Percentiles rank a stretch among this genome's conserved stretches.
These are phyloP conservation scores for Scortechinia acanthostroma DNA, from an alignment of 2,329 filamentous ascomycete genomes.

Conservation along the genomic window DNA sequence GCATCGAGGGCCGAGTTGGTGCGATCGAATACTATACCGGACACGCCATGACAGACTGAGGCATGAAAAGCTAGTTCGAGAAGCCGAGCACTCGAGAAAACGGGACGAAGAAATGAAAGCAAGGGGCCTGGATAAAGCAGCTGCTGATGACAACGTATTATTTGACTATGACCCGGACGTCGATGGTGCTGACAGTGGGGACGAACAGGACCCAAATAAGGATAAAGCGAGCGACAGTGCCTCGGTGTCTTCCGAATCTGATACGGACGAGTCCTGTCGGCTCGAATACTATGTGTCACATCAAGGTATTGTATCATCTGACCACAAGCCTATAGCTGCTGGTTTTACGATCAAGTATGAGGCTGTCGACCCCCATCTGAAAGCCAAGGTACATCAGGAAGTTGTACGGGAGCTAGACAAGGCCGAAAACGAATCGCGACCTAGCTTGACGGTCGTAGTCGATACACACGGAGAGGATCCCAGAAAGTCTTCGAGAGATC, in stretches of 20 bases:
- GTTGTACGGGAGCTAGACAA: slow-evolving; percentile 83
- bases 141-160: slow-evolving; percentile 73
- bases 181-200: slow-evolving; percentile 52
- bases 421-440: slow-evolving; percentile 83
- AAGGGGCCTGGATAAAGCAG: slow-evolving; percentile 66
- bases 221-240: slow-evolving; percentile 34
- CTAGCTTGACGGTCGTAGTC: slow-evolving; percentile 74
- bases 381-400: slow-evolving; percentile 76
- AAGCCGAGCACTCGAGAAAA: slow-evolving; percentile 60
- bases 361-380: slow-evolving; percentile 76
- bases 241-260: slow-evolving; percentile 35
- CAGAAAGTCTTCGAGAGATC: slow-evolving; percentile 13
- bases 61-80: slow-evolving; percentile 54
- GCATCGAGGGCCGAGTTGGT: slow-evolving; percentile 87
- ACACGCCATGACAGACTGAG: slow-evolving; percentile 64
- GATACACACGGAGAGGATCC: slow-evolving; percentile 36
- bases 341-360: slow-evolving; percentile 81
- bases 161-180: slow-evolving; percentile 85
- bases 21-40: slow-evolving; percentile 83
- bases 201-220: slow-evolving; percentile 51
- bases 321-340: slow-evolving; percentile 86
- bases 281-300: slow-evolving; percentile 75
- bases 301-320: slow-evolving; percentile 82
- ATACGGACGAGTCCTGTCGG: slow-evolving; percentile 49
- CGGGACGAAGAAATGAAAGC: slow-evolving; percentile 81